Conservation (phyloP, 2,329 filamentous ascomycete genomes). For the Monosporascus sp. region DNA sequence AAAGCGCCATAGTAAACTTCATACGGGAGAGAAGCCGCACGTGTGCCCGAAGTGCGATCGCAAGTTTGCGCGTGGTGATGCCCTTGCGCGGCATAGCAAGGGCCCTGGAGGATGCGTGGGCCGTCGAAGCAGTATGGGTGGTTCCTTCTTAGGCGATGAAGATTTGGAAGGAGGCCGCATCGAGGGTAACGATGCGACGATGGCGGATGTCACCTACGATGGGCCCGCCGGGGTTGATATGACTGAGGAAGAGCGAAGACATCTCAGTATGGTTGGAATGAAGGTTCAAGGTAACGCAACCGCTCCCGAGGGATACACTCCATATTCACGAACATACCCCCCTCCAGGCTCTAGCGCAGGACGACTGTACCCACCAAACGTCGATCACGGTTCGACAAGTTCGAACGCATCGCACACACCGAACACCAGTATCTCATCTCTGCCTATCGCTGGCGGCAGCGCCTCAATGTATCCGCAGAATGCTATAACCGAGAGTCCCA, state of each 20-base stretch:
- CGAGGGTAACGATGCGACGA: conserved; percentile 50
- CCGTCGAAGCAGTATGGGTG: conserved; percentile 77
- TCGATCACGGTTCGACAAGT: conserved; percentile 50
- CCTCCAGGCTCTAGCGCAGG: conserved; percentile 47
- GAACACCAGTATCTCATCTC: conserved; percentile 45
- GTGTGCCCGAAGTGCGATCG: conserved; percentile 92
- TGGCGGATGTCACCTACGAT: conserved; percentile 54
- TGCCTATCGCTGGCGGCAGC: conserved; percentile 41
- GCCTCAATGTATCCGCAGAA: conserved; percentile 65
- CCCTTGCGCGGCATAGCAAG: conserved; percentile 89
- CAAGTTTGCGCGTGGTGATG: conserved; percentile 92
- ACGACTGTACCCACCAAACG: conserved; percentile 59
- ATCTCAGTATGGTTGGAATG: conserved; percentile 69
- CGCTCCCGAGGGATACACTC: conserved; percentile 46
- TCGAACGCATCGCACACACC: conserved; percentile 51
- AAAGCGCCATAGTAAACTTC: conserved; percentile 93
- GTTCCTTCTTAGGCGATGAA: conserved; percentile 69
- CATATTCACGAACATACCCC: conserved; percentile 75
- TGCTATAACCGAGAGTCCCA: conserved; percentile 80
- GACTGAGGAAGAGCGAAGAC: conserved; percentile 54
- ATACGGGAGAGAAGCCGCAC: conserved; percentile 93
- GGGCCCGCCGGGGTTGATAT: conserved; percentile 57
- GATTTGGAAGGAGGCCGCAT: conserved; percentile 54
- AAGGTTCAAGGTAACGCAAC: conserved; percentile 53
- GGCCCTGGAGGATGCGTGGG: conserved; percentile 94